phyloP scores from a whole-genome alignment of 306 rosid genomes.

The Quercus variabilis region DNA sequence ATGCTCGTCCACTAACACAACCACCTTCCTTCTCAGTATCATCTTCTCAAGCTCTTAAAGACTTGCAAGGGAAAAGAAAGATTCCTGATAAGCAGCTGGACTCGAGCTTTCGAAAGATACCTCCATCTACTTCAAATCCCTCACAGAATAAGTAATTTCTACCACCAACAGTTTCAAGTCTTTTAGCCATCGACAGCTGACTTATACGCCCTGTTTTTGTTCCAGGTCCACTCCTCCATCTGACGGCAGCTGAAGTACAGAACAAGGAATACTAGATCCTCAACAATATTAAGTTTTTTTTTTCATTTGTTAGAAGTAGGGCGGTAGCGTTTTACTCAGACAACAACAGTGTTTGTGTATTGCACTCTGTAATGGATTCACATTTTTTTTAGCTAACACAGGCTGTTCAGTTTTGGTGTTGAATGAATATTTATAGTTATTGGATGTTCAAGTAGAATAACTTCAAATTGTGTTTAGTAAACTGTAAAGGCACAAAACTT shows the following conservation, averaged over 20 bases:
- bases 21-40: slow-evolving; percentile 26
- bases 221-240: slow-evolving; percentile 53
- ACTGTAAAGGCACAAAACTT: not conserved
- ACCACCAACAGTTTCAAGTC: slow-evolving; percentile 23
- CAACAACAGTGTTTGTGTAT: slow-evolving; percentile 6
- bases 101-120: slow-evolving; percentile 53
- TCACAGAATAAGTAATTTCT: slow-evolving; percentile 62
- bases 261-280: slow-evolving; percentile 17
- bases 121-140: slow-evolving; percentile 63
- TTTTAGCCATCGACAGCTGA: slow-evolving; percentile 16
- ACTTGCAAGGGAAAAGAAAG: slow-evolving; percentile 35
- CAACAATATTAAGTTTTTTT: slow-evolving; percentile 4
- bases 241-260: slow-evolving; percentile 28
- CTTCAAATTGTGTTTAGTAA: not conserved
- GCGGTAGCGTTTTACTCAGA: slow-evolving; percentile 14
- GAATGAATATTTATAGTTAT: not conserved
- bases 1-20: slow-evolving; percentile 23
- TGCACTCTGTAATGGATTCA: slow-evolving; percentile 29
- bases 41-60: slow-evolving; percentile 30
- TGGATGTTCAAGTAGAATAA: not conserved
- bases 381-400: slow-evolving; percentile 23
- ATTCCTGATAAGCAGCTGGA: slow-evolving; percentile 37
- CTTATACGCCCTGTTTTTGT: slow-evolving; percentile 24
- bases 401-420: slow-evolving; percentile 13
- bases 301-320: slow-evolving; percentile 5